Base-by-base conservation (phyloP, 164 flowering plant genomes). In the Sextonia rubra region DNA sequence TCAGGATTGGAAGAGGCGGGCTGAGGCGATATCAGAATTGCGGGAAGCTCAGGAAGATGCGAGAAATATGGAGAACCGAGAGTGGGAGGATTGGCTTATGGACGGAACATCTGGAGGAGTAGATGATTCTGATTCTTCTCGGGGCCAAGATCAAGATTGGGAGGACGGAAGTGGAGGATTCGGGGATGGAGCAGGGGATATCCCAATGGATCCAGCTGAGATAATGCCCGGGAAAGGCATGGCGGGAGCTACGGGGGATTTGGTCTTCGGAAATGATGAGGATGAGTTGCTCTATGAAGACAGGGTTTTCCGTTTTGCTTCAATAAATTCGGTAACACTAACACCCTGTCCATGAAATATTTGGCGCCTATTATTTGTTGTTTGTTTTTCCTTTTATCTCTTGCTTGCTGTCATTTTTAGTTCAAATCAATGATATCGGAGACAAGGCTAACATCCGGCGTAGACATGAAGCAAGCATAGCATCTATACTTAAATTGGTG, bases 61-160 rank as follows among this genome's bases (percentile, higher is more conserved):
- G 80, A 85, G 72, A 84, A 93, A 89, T 77, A 90, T 85, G 63
- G 95, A 89, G 86, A 83, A 78, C 69, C 80, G 95, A 67, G 85
- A 75, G 76, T 96, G 99, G 99, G 98, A 93, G 80, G 99, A 93
- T 69, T 93, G 99, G 98, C 81, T 91, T 75, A 79, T 82, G 23
- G 91, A 86, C 32, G 86, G 70, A 4, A 68, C 74, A 11, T 47
- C 66, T 64, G 73, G 58, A 55, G 80, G 47, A 48, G 48, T 9
- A 63, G n/a, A n/a, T n/a, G n/a, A n/a, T n/a, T n/a, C n/a, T 73
- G 71, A 67, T 73, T 74, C 83, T 48, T 83, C 87, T 2, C 79
- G 82, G 85, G 74, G 60, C 76, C 71, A 74, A 25, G 58, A 80
- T 77, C 71, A 74, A 25, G 58, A 80, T 15, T 76, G 82, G 81